phyloP scores from a whole-genome alignment of 345 rosid genomes.

The Trapa incisa region DNA sequence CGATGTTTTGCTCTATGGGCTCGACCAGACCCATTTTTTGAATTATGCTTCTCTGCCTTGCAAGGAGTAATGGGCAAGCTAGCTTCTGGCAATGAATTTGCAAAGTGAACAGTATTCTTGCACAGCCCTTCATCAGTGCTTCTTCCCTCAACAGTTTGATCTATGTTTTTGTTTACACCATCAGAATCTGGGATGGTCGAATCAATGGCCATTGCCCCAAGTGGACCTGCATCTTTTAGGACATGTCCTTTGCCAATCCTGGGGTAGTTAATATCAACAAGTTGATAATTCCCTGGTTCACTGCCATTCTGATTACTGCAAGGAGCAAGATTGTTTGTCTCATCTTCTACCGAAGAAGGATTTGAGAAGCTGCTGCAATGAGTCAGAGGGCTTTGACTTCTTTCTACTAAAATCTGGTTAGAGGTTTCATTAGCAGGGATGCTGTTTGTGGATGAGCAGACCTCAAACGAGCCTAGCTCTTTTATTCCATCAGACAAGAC shows the following conservation, averaged over 20 bases:
- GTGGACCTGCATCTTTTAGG: slow-evolving; percentile 15
- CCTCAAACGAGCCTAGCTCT: slow-evolving; percentile 42
- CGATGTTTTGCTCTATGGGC: slow-evolving; percentile 30
- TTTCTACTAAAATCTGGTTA: slow-evolving; percentile 36
- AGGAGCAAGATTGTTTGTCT: slow-evolving; percentile 42
- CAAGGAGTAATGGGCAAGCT: slow-evolving; percentile 68
- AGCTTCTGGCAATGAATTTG: slow-evolving; percentile 26
- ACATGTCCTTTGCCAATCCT: slow-evolving; percentile 15
- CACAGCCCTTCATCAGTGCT: slow-evolving; percentile 31
- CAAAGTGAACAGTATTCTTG: slow-evolving; percentile 32
- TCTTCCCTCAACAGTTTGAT: slow-evolving; percentile 22
- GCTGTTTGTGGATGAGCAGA: slow-evolving; percentile 26
- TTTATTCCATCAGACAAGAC: slow-evolving; percentile 35
- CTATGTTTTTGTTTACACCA: slow-evolving; percentile 23
- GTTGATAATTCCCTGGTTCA: slow-evolving; percentile 31
- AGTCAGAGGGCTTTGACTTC: slow-evolving; percentile 90
- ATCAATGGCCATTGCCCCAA: background rate
- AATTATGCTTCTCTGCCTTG: slow-evolving; percentile 39
- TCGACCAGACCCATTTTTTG: slow-evolving; percentile 40
- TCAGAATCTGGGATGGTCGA: slow-evolving; percentile 22
- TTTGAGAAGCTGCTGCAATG: slow-evolving; percentile 80
- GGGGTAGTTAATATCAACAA: slow-evolving; percentile 16
- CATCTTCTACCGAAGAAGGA: slow-evolving; percentile 83
- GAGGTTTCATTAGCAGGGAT: slow-evolving; percentile 27
- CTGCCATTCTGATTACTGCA: slow-evolving; percentile 30